These are phyloP conservation scores for Melocanna baccifera DNA, from an alignment of 176 grass and related monocot genomes.

Conservation along the genomic window DNA sequence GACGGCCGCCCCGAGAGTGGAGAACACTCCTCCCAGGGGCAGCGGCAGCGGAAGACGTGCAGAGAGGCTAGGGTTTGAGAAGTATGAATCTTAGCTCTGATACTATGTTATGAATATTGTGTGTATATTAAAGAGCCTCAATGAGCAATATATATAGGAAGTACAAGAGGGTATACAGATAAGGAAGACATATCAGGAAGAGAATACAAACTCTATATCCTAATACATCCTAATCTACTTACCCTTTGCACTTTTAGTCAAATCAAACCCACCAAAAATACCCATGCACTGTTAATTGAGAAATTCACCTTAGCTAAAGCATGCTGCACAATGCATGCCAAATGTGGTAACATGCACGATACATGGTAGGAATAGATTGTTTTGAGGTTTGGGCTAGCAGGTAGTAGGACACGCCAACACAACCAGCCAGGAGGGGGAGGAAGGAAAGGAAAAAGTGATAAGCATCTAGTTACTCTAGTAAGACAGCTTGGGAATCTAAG, in stretches of 20 bases:
- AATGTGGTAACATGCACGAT: not conserved
- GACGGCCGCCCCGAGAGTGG: too few species aligned
- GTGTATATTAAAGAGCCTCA: too few species aligned
- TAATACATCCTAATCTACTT: not conserved
- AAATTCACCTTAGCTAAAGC: not conserved
- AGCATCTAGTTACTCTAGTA: not conserved
- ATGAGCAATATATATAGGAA: too few species aligned
- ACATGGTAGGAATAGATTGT: not conserved
- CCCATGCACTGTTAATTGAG: not conserved
- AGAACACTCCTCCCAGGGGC: too few species aligned
- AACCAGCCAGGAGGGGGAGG: not conserved
- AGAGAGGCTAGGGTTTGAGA: too few species aligned
- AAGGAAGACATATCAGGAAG: too few species aligned
- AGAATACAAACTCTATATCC: too few species aligned
- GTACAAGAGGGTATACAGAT: too few species aligned
- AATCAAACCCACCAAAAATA: not conserved
- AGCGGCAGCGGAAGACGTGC: too few species aligned
- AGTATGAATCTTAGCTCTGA: too few species aligned
- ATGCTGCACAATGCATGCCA: not conserved
- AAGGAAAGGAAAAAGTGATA: not conserved
- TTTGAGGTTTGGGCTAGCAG: not conserved
- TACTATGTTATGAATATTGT: too few species aligned
- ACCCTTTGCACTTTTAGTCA: not conserved
- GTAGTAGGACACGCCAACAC: not conserved
- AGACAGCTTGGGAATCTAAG: not conserved